phyloP scores from a whole-genome alignment of 176 grass and related monocot genomes.

The Calamus simplicifolius region DNA sequence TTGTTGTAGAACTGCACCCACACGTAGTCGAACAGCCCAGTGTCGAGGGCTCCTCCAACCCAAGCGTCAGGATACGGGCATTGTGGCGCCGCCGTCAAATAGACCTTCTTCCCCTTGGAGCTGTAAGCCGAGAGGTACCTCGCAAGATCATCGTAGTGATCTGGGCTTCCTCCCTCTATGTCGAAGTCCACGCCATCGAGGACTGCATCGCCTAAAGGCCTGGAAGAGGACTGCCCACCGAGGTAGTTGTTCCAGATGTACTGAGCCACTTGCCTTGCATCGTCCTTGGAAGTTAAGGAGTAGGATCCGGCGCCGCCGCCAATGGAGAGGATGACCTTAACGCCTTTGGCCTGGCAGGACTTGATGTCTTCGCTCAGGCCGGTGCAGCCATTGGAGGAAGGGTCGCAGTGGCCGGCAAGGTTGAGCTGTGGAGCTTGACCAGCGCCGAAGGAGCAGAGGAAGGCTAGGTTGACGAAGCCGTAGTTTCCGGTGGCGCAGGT shows the following conservation, averaged over 20 bases:
- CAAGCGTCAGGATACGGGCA: too few species aligned
- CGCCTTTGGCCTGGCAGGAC: slow-evolving; percentile 33
- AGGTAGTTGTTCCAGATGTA: slow-evolving; percentile 34
- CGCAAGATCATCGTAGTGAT: too few species aligned
- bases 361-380: slow-evolving; percentile 37
- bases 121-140: too few species aligned
- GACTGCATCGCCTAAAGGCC: too few species aligned
- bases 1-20: too few species aligned
- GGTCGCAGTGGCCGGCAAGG: slow-evolving; percentile 58
- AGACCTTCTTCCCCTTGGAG: too few species aligned
- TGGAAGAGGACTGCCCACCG: too few species aligned
- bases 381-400: slow-evolving; percentile 39
- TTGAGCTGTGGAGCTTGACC: slow-evolving; percentile 43
- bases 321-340: slow-evolving; percentile 68
- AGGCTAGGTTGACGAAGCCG: slow-evolving; percentile 43
- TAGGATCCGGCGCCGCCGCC: slow-evolving; percentile 44
- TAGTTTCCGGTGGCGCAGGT: slow-evolving; percentile 54
- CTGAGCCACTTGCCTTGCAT: slow-evolving; percentile 27
- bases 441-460: slow-evolving; percentile 55
- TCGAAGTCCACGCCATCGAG: too few species aligned
- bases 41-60: too few species aligned
- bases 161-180: too few species aligned
- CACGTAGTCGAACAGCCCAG: too few species aligned
- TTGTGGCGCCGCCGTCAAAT: too few species aligned
- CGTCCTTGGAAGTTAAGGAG: slow-evolving; percentile 27